A percentile compares a stretch with the other conserved stretches of the same genome.
These are phyloP conservation scores for Scedosporium minutisporum DNA, from an alignment of 2,329 filamentous ascomycete genomes.

Conservation along the genomic window DNA sequence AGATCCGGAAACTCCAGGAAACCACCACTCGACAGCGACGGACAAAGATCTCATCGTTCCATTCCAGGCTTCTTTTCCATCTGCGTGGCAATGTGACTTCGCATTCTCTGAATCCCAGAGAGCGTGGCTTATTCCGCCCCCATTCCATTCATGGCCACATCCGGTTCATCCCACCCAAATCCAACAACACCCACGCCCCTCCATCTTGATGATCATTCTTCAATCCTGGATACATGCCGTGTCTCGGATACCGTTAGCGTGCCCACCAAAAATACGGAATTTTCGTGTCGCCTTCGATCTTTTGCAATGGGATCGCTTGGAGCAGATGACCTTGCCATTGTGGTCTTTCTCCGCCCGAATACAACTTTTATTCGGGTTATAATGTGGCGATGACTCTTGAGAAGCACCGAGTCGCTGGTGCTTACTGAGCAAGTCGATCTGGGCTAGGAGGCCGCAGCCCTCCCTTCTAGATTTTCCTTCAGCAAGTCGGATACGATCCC, in stretches of 20 bases:
- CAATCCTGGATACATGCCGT: background rate
- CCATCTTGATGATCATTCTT: slow-evolving; percentile 1
- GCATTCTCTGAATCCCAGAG: no score
- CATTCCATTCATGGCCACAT: no score
- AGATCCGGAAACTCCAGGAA: no score
- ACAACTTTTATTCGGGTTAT: background rate
- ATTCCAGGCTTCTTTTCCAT: no score
- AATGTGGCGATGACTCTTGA: background rate
- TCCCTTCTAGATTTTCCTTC: background rate
- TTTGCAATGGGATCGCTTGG: background rate
- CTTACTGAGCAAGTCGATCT: background rate
- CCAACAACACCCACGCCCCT: background rate
- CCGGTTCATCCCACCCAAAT: no score
- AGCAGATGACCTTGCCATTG: background rate
- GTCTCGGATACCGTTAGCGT: background rate
- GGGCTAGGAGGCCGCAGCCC: background rate
- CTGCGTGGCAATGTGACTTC: no score
- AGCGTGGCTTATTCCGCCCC: no score
- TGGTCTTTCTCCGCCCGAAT: background rate
- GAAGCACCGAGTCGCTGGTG: background rate
- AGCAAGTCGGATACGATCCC: background rate
- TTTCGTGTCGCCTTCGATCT: background rate
- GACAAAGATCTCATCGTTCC: no score
- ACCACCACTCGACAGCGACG: no score
- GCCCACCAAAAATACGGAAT: background rate